Percentiles rank a stretch among this genome's conserved stretches.
Conservation (phyloP, 768 basidiomycete genomes). For the Glaciozyma antarctica region DNA sequence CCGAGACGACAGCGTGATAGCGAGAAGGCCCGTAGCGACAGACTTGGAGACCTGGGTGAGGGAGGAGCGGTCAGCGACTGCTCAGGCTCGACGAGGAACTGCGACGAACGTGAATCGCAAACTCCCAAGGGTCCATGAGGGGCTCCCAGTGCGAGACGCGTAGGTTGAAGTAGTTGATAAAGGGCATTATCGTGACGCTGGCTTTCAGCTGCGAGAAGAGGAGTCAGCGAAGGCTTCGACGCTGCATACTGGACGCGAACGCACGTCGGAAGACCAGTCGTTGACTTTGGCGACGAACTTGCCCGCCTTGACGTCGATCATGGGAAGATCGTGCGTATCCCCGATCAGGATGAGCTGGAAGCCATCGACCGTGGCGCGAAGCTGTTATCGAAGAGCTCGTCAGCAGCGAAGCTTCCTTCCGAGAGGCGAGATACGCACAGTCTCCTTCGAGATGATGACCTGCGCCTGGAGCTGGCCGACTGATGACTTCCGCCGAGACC, state of each 20-base stretch:
- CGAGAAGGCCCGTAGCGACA: slow-evolving; percentile 39
- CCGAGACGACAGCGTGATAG: slow-evolving; percentile 57
- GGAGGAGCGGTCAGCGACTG: background rate
- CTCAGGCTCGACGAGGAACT: background rate
- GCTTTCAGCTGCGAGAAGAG: slow-evolving; percentile 58
- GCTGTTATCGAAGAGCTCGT: background rate
- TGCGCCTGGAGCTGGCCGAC: slow-evolving; percentile 14
- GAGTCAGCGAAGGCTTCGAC: background rate
- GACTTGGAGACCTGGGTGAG: slow-evolving; percentile 22
- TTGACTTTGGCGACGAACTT: slow-evolving; percentile 71
- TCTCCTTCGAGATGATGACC: slow-evolving; percentile 30
- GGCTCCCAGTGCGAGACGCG: slow-evolving; percentile 99
- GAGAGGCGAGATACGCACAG: slow-evolving; percentile 1
- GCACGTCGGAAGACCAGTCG: slow-evolving; percentile 89
- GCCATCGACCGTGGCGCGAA: slow-evolving; percentile 65
- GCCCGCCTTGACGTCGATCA: slow-evolving; percentile 78
- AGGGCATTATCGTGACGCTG: slow-evolving; percentile 65
- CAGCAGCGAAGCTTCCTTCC: background rate
- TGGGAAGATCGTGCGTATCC: slow-evolving; percentile 86
- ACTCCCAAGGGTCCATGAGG: slow-evolving; percentile 90
- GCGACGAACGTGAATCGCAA: slow-evolving; percentile 55
- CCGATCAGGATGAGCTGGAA: slow-evolving; percentile 89
- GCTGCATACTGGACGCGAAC: slow-evolving; percentile 25
- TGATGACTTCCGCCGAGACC: background rate
- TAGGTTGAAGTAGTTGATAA: slow-evolving; percentile 92